phyloP scores from a whole-genome alignment of 2,329 filamentous ascomycete species.

The Fusarium secorum region DNA sequence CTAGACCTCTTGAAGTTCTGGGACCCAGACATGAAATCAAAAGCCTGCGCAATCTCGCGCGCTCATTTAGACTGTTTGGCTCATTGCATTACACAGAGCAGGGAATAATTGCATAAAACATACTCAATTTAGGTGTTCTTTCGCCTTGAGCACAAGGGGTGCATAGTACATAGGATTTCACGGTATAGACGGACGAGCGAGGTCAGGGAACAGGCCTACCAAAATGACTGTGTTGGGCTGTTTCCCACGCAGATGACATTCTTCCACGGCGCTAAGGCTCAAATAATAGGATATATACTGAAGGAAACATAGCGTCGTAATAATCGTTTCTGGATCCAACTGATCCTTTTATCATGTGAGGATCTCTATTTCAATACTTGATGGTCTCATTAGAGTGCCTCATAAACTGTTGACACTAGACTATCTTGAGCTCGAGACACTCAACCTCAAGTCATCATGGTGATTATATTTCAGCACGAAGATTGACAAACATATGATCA shows the following conservation, averaged over 20 bases:
- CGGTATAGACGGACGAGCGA: constrained; percentile 1
- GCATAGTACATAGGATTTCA: neutral
- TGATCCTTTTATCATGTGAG: neutral
- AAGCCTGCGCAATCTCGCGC: neutral
- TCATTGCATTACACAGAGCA: constrained; percentile 10
- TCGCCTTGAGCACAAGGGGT: neutral
- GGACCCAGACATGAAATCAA: neutral
- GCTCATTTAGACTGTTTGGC: constrained; percentile 7
- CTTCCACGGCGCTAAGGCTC: neutral
- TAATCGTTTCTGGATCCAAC: neutral
- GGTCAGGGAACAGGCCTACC: neutral
- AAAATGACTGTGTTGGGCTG: neutral
- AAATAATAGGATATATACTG: constrained; percentile 2
- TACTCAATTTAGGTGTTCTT: constrained; percentile 1
- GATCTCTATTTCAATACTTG: neutral
- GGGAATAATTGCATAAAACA: neutral
- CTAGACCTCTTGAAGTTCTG: neutral
- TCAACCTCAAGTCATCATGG: neutral
- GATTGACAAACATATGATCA: neutral
- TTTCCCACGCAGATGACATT: neutral
- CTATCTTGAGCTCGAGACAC: neutral
- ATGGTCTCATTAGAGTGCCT: neutral
- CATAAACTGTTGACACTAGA: neutral
- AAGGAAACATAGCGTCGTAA: neutral
- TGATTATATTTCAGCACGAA: neutral